Percentiles rank a stretch among this genome's conserved stretches.
phyloP scores from a whole-genome alignment of 2,329 filamentous ascomycete genomes.

The Fusarium sp. region DNA sequence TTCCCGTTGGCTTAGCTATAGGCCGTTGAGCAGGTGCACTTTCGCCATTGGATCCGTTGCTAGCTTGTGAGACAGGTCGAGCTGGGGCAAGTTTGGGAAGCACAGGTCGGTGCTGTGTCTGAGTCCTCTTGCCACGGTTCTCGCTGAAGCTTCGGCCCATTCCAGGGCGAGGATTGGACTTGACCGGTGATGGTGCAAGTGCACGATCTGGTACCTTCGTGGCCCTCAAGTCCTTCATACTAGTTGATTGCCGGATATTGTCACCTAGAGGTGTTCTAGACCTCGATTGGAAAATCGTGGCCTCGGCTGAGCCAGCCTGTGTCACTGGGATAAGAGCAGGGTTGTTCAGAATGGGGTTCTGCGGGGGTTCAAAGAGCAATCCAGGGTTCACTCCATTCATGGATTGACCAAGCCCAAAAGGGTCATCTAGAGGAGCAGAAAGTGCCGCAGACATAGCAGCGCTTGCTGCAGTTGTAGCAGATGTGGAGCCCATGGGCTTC shows the following conservation, averaged over 20 bases:
- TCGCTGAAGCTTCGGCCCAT: constrained; percentile 69
- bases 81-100: constrained; percentile 64
- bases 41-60: constrained; percentile 50
- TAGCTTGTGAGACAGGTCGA: constrained; percentile 53
- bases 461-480: constrained; percentile 35
- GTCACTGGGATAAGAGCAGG: constrained; percentile 51
- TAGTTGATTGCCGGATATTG: constrained; percentile 61
- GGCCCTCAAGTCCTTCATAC: constrained; percentile 59
- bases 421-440: constrained; percentile 61
- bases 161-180: constrained; percentile 61
- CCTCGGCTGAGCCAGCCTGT: constrained; percentile 49
- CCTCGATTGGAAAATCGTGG: constrained; percentile 45
- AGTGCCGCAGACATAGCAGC: constrained; percentile 59
- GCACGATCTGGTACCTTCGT: constrained; percentile 59
- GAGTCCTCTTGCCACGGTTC: constrained; percentile 60
- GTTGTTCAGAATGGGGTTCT: constrained; percentile 61
- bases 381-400: constrained; percentile 70
- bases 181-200: constrained; percentile 65
- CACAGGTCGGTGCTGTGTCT: constrained; percentile 54
- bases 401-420: constrained; percentile 63
- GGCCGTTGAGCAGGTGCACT: constrained; percentile 51
- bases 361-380: constrained; percentile 67
- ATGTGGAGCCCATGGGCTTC: constrained; percentile 58
- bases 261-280: constrained; percentile 49
- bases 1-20: constrained; percentile 58